Conservation (phyloP, 257 asterid species). For the Nicotiana otophora region DNA sequence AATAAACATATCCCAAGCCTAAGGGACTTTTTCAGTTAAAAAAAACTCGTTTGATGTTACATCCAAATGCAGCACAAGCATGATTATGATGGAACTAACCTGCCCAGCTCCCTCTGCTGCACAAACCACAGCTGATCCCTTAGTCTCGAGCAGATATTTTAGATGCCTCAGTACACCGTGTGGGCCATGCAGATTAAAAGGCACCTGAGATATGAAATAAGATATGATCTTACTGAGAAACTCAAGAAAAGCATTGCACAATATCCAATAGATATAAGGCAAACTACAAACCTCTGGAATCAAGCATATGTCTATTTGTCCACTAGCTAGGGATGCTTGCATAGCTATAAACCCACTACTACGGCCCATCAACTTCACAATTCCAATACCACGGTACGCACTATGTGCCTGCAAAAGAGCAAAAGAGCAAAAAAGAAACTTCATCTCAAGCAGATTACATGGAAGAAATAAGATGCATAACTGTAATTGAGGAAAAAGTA, state of each 20-base stretch:
- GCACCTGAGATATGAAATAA: constrained; percentile 44
- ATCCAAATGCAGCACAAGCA: neutral
- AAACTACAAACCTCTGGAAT: constrained; percentile 92
- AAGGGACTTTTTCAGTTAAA: neutral
- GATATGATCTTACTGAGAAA: constrained; percentile 5
- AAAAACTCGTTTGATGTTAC: neutral
- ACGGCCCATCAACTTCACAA: constrained; percentile 97
- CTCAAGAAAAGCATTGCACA: neutral
- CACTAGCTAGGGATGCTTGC: constrained; percentile 99
- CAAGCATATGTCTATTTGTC: constrained; percentile 90
- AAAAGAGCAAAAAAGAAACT: constrained; percentile 14
- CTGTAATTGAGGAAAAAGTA: neutral
- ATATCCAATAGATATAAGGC: neutral
- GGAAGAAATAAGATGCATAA: constrained; percentile 4
- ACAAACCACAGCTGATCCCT: constrained; percentile 95
- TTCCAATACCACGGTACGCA: constrained; percentile 90
- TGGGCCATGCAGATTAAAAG: constrained; percentile 83
- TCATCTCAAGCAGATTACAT: neutral
- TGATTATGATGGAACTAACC: constrained; percentile 36
- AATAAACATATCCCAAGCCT: neutral
- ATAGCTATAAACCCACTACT: constrained; percentile 93
- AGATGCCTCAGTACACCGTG: constrained; percentile 82
- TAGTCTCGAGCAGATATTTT: constrained; percentile 71
- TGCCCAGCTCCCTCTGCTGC: constrained; percentile 99
- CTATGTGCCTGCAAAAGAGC: constrained; percentile 78